phyloP scores from a whole-genome alignment of 83 land plant species.

The Picea abies region DNA sequence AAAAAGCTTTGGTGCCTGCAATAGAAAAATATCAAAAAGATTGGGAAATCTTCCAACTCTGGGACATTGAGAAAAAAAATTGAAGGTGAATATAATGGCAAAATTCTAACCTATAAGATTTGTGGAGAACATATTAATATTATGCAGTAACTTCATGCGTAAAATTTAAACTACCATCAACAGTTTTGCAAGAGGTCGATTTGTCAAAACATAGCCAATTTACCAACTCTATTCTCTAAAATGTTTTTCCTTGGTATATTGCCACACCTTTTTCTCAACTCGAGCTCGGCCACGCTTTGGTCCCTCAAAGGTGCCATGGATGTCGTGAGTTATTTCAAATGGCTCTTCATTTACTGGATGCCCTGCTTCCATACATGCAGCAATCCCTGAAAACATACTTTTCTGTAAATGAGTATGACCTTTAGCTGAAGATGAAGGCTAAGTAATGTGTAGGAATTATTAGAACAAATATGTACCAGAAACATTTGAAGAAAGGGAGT shows the following conservation, averaged over 20 bases:
- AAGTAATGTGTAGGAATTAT: no score
- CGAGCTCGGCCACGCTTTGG: slow-evolving; percentile 75
- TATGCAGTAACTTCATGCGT: no score
- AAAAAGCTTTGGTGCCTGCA: slow-evolving; percentile 70
- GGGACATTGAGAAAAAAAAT: not conserved
- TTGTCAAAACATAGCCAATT: no score
- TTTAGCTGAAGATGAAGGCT: no score
- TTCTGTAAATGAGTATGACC: not conserved
- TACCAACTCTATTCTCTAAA: no score
- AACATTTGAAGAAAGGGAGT: no score
- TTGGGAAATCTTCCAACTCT: not conserved
- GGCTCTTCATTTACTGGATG: slow-evolving; percentile 61
- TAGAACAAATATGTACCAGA: no score
- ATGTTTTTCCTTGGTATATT: not conserved
- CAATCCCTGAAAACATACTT: slow-evolving; percentile 62
- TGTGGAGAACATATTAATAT: no score
- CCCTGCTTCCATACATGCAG: slow-evolving; percentile 61
- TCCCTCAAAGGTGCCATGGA: slow-evolving; percentile 69
- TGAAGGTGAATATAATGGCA: not conserved
- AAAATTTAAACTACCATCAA: no score
- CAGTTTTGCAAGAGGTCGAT: no score
- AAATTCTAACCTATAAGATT: no score
- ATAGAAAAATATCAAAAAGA: not conserved
- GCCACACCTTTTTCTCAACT: slow-evolving; percentile 40
- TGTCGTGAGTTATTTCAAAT: slow-evolving; percentile 65